Base-by-base conservation (phyloP, 2,329 filamentous ascomycete species). In the Penicillium sp. region DNA sequence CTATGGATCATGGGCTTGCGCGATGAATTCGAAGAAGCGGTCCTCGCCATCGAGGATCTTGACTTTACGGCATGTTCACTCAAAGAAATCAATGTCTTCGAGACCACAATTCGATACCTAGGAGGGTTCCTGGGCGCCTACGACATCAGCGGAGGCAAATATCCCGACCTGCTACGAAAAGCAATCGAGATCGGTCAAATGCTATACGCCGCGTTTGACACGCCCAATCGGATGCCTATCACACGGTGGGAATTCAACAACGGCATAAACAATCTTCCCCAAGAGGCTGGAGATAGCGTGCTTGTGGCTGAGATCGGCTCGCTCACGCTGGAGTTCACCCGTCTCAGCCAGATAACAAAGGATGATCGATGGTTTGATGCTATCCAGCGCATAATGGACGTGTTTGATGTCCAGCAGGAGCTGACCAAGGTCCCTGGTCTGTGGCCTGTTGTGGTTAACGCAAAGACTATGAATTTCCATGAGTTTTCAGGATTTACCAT, bases 141-240 rank as follows among this genome's bases (percentile, higher is more conserved):
- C 68, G 91, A 96, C 72, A 79, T 96, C 50, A 91, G 88, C 58
- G 85, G 81, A n/a, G 83, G 81, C 1, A 74, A 74, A 53, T 87
- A 93, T 65, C 75, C 79, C 21, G 76, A 87, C 30, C 76, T 94
- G n/a, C 78, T 93, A 11, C 79, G 83, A 55, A 92, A 93, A 72
- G 88, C 90, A 0, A 79, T 86, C 21, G 86, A 91, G 70, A 80
- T 92, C 11, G 90, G 83, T 40, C 87, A 91, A 64, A 82, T 94
- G 61, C 77, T 94, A 16, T 90, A 91, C 76, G 83, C 85, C 50
- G 82, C 87, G 1, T 94, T 94, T 65, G 90, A 94, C 71, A 96
- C 92, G 0, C 91, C 91, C 0, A 96, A 97, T 69, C 84, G 90
- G 63, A 93, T 96, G 89, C 91, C 91, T 3, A 74, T 90, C 7